These are phyloP conservation scores for Cutaneotrichosporon mucoides DNA, from an alignment of 1,284 basidiomycete genomes.

Conservation along the genomic window DNA sequence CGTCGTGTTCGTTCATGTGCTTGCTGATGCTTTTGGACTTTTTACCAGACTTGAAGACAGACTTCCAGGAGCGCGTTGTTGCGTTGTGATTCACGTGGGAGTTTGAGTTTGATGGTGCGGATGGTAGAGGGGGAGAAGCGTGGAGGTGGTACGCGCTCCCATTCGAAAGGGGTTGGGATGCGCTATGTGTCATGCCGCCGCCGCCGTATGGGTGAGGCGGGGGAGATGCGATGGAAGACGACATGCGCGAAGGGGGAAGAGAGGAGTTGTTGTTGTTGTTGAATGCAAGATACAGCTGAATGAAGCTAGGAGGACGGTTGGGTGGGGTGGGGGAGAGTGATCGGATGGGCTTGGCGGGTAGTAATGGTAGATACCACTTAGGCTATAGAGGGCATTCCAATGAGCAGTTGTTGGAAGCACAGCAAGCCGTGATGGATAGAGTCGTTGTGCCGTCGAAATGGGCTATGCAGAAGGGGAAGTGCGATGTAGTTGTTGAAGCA, in stretches of 20 bases:
- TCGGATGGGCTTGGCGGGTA: no score
- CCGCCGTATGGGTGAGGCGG: not conserved
- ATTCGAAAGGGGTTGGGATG: not conserved
- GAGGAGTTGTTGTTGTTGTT: not conserved
- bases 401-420: not conserved
- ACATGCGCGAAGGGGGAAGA: not conserved
- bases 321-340: no score
- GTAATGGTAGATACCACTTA: no score
- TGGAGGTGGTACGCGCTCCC: not conserved
- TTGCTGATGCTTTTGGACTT: not conserved
- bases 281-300: not conserved
- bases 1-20: not conserved
- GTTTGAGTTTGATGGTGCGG: not conserved
- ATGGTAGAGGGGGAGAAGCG: not conserved
- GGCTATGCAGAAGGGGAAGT: no score
- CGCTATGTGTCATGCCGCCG: slow-evolving; percentile 1
- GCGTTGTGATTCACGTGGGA: not conserved
- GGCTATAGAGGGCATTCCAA: not conserved
- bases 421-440: not conserved
- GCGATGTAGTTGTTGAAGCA: no score
- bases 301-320: no score
- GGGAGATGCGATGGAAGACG: not conserved
- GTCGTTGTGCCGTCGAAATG: not conserved
- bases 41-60: slow-evolving; percentile 10
- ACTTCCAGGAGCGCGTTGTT: not conserved